Evolutionary conservation across 306 rosid genomes (phyloP), one percentile per base, ranked within the genome.

Genomic region (Prinsepia uniflora): DNA sequence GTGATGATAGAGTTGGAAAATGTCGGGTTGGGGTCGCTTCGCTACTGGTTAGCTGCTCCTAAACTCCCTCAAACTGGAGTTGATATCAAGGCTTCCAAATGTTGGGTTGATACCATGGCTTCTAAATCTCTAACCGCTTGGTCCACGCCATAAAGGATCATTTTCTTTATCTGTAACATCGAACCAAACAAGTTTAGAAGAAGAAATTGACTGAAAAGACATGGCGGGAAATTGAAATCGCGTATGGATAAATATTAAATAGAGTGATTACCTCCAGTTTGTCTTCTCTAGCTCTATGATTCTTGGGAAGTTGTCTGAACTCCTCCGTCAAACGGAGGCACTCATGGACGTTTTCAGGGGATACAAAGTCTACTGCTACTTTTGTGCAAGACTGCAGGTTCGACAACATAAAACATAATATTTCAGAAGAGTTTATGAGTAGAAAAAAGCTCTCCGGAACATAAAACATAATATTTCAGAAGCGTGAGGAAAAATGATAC

Each of bases 311-410:
- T 79, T 67, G 81, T 20, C 95, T 85, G 52, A 90, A 90, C 82
- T 86, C 90, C 41, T 80, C 76, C 0, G 96, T 88, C 50, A 90
- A 83, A 24, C 90, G 90, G 71, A 90, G 85, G 79, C 96, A 90
- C 75, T 90, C 95, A 1, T 55, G 76, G 56, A 88, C 80, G 52
- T 86, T 90, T 81, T 90, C 95, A 5, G 95, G 96, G 45, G 92
- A 88, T 61, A 90, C 96, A 18, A 90, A 90, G 79, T 90, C 96
- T 17, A 55, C 92, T 36, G 96, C 96, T 67, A 90, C 95, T 79
- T 90, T 90, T 63, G 89, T 90, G 70, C 96, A 90, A 12, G 96
- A 90, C 92, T 90, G 86, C 55, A 39, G 44, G 71, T 47, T 66
- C 74, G 58, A 30, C 47, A 73, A 59, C 68, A 71, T 12, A 36